Conservation (phyloP, 345 rosid species). For the Turritis glabra region DNA sequence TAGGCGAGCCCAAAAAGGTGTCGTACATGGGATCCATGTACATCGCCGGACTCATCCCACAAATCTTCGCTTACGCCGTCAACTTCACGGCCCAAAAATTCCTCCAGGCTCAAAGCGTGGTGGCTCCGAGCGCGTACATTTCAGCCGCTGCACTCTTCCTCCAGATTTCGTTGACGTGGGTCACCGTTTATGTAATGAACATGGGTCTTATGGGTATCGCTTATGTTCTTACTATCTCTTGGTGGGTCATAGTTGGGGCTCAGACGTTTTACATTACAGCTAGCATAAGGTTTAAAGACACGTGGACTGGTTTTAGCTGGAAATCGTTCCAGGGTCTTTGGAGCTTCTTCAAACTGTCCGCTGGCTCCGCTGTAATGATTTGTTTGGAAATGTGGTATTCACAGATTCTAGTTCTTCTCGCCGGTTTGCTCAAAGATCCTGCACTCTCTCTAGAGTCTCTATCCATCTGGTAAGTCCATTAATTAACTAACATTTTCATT, state of each 20-base stretch:
- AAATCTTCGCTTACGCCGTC: conserved; percentile 67
- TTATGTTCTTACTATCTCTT: conserved; percentile 66
- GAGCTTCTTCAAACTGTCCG: conserved; percentile 68
- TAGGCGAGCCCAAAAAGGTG: conserved; percentile 57
- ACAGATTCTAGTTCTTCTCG: conserved; percentile 69
- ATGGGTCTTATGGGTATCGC: conserved; percentile 65
- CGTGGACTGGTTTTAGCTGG: conserved; percentile 67
- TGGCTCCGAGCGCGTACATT: conserved; percentile 64
- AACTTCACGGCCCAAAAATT: conserved; percentile 78
- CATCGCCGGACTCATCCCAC: conserved; percentile 75
- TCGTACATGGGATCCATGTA: conserved; percentile 64
- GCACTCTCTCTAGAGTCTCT: conserved; percentile 72
- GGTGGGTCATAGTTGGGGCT: conserved; percentile 80
- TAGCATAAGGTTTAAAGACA: conserved; percentile 50
- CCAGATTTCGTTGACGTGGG: conserved; percentile 61
- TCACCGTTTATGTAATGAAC: conserved; percentile 44
- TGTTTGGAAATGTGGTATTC: conserved; percentile 91
- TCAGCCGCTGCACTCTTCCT: conserved; percentile 52
- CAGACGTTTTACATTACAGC: conserved; percentile 53
- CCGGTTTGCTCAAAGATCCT: conserved; percentile 72
- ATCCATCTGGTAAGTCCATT: conserved; percentile 61
- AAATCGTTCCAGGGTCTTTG: conserved; percentile 69
- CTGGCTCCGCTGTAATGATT: conserved; percentile 85
- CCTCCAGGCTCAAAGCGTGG: conserved; percentile 69
- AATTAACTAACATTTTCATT: not conserved